A percentile compares a stretch with the other conserved stretches of the same genome.
Evolutionary conservation across 257 asterid species (phyloP).

Genomic region (Solanum megistacrolobum): DNA sequence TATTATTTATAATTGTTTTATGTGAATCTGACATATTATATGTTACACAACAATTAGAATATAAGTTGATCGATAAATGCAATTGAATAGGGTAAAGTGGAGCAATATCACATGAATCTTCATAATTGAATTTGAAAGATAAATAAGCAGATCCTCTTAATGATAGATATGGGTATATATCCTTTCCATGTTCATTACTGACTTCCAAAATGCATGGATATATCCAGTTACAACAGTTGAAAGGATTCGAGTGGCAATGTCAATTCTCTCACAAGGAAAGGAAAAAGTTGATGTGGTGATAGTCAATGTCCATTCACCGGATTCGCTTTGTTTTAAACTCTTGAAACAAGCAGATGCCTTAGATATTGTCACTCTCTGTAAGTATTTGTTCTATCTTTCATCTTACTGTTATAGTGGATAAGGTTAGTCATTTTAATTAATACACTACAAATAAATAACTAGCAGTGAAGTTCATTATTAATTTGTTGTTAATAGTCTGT

Average conservation of each 20-base stretch:
- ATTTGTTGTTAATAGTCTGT: neutral
- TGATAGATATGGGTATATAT: neutral
- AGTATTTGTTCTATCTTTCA: neutral
- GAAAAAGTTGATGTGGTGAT: neutral
- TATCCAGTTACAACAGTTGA: neutral
- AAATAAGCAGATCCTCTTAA: neutral
- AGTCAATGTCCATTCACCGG: neutral
- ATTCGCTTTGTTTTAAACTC: neutral
- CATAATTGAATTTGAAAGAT: neutral
- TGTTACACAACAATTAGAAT: neutral
- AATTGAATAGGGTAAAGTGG: neutral
- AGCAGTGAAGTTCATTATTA: neutral
- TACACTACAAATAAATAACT: neutral
- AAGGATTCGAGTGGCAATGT: neutral
- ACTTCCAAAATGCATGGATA: neutral
- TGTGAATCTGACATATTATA: neutral
- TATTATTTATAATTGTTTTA: neutral
- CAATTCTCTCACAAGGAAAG: neutral
- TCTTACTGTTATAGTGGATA: neutral
- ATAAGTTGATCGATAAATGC: neutral
- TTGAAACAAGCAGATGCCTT: neutral
- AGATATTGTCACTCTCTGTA: neutral
- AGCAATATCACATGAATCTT: neutral
- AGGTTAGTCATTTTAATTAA: neutral
- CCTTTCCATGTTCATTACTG: neutral